phyloP scores from a whole-genome alignment of 805 yeast genomes.

The Candida sithepensis region DNA sequence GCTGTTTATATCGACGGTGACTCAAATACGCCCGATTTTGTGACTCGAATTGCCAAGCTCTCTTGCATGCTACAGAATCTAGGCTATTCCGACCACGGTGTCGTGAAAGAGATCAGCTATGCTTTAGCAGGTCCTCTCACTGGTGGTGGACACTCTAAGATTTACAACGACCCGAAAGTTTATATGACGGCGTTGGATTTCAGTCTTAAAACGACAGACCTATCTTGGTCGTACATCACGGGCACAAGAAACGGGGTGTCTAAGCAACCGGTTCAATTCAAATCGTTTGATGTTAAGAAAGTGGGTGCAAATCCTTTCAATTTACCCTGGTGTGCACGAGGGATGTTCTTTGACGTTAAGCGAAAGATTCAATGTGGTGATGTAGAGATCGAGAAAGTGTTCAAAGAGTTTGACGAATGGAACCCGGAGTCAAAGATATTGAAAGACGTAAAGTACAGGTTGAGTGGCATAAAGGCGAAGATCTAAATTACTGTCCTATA shows the following conservation, averaged over 20 bases:
- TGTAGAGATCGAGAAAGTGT: conserved; percentile 57
- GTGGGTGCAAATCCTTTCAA: conserved; percentile 78
- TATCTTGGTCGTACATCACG: conserved; percentile 15
- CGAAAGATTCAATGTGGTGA: conserved; percentile 37
- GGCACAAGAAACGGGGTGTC: background rate
- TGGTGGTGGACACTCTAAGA: conserved; percentile 91
- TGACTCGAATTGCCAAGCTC: conserved; percentile 66
- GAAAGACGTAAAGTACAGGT: conserved; percentile 72
- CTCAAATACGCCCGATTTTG: conserved; percentile 75
- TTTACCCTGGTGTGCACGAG: conserved; percentile 91
- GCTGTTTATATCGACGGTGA: conserved; percentile 87
- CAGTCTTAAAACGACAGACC: conserved; percentile 63
- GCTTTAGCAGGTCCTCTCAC: conserved; percentile 86
- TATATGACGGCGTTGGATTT: conserved; percentile 76
- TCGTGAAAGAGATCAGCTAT: conserved; percentile 76
- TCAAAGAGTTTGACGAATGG: conserved; percentile 79
- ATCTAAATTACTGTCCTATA: conserved; percentile 9
- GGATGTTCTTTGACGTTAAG: conserved; percentile 58
- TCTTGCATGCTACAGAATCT: conserved; percentile 71
- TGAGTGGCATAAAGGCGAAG: conserved; percentile 34
- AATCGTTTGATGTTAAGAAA: conserved; percentile 56
- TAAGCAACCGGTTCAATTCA: conserved; percentile 24
- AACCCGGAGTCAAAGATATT: conserved; percentile 77
- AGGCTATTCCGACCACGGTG: conserved; percentile 83
- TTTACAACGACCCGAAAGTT: conserved; percentile 81